Base-by-base conservation (phyloP, 495 filamentous ascomycete genomes). In the Daldinia vernicosa region DNA sequence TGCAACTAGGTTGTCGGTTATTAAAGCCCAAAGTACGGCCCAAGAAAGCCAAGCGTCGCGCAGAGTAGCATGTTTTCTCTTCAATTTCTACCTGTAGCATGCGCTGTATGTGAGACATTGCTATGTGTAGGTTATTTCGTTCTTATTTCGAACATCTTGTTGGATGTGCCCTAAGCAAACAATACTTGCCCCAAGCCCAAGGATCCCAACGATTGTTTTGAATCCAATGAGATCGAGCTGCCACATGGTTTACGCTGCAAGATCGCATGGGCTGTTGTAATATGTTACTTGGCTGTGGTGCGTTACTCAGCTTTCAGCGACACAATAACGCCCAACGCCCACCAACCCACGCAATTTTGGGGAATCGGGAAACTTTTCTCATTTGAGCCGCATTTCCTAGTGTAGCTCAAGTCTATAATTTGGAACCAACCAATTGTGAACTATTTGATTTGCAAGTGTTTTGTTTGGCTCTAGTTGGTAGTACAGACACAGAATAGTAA, bases 331-430 rank as follows among this genome's bases (percentile, higher is more conserved):
- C 7, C 56, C 43, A 70, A 19, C 28, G n/a, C 32, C 62, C n/a
- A n/a, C n/a, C n/a, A n/a, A n/a, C 33, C 35, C 35, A 24, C 24
- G 30, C 32, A n/a, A n/a, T 27, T 32, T 43, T 50, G 17, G 51
- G 32, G 32, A 28, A 45, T 63, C 52, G 26, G 43, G n/a, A 8
- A 40, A 8, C 17, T 7, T 28, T 40, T 40, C 35, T 55, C 53
- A 57, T 45, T 63, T 53, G 69, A 71, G 69, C 69, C 69, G 69
- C 69, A 67, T 58, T 54, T 60, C 24, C 24, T 22, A 24, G 33
- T 37, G 63, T 59, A 43, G 55, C 63, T 30, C 19, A 22, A 50
- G 17, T 27, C 14, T n/a, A 19, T 1, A 35, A 12, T 19, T 9
- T 14, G 17, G 24, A 30, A 58, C 69, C 69, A 71, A 71, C 66